These are phyloP conservation scores for Stygiomarasmius scandens DNA, from an alignment of 1,284 basidiomycete species.

Conservation along the genomic window DNA sequence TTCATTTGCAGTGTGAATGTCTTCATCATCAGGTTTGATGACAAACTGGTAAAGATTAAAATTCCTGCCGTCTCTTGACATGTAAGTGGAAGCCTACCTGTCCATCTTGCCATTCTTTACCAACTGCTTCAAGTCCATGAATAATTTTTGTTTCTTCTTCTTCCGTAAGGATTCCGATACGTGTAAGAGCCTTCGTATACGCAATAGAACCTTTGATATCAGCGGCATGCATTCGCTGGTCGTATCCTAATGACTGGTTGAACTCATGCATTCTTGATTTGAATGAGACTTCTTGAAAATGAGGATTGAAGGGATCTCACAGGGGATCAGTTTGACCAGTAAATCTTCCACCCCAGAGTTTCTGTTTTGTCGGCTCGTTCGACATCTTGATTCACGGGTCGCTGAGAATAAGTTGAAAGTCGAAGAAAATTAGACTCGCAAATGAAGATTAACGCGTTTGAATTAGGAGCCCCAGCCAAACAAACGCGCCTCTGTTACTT, in stretches of 20 bases:
- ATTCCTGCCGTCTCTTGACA: neutral
- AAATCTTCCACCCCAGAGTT: conserved; percentile 89
- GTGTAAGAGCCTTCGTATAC: conserved; percentile 86
- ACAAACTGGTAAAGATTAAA: conserved; percentile 57
- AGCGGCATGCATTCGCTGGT: conserved; percentile 90
- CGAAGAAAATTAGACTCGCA: neutral
- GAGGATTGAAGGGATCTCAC: conserved; percentile 45
- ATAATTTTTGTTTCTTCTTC: conserved; percentile 79
- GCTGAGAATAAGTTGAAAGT: conserved; percentile 6
- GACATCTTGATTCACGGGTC: conserved; percentile 39
- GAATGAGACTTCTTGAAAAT: conserved; percentile 1
- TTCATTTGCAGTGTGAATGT: conserved; percentile 99
- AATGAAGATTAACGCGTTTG: neutral
- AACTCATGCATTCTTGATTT: conserved; percentile 86
- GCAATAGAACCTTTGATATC: conserved; percentile 96
- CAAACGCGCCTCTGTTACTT: neutral
- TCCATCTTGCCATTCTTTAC: conserved; percentile 83
- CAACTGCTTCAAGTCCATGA: conserved; percentile 78
- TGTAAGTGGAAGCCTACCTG: conserved; percentile 47
- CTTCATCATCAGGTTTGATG: conserved; percentile 86
- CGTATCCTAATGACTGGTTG: conserved; percentile 94
- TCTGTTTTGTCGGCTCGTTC: conserved; percentile 72
- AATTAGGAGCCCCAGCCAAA: neutral
- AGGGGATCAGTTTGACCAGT: conserved; percentile 87
- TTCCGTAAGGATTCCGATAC: conserved; percentile 78